A percentile compares a stretch with the other conserved stretches of the same genome.
Evolutionary conservation across 495 filamentous ascomycete species (phyloP).

Genomic region (Aspergillus coremiiformis): DNA sequence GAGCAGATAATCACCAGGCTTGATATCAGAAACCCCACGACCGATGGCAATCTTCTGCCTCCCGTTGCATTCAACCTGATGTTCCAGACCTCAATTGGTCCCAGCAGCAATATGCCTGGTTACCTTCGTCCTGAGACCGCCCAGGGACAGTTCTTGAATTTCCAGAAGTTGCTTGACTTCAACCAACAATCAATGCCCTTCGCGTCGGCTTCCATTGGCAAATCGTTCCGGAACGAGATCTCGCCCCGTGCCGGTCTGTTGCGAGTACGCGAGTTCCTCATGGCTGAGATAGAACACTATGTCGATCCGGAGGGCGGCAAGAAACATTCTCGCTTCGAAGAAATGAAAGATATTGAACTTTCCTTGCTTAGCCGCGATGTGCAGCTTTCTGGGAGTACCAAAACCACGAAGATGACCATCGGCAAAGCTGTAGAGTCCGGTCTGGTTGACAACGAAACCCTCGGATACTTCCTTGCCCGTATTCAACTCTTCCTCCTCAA

Average conservation of each 20-base stretch:
- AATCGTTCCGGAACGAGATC: slow-evolving; percentile 70
- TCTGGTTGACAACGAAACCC: slow-evolving; percentile 74
- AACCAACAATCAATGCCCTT: slow-evolving; percentile 66
- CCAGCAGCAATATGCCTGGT: slow-evolving; percentile 54
- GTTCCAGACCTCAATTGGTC: slow-evolving; percentile 66
- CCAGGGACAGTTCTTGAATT: slow-evolving; percentile 62
- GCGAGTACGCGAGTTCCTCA: slow-evolving; percentile 64
- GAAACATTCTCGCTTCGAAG: slow-evolving; percentile 57
- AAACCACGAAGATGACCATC: slow-evolving; percentile 52
- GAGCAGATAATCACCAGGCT: slow-evolving; percentile 56
- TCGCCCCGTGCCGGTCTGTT: slow-evolving; percentile 60
- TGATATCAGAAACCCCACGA: slow-evolving; percentile 57
- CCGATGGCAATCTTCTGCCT: slow-evolving; percentile 51
- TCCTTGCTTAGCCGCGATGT: slow-evolving; percentile 62
- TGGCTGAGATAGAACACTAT: slow-evolving; percentile 71
- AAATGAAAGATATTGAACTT: slow-evolving; percentile 56
- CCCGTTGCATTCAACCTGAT: slow-evolving; percentile 68
- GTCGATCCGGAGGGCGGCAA: slow-evolving; percentile 66
- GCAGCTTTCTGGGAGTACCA: slow-evolving; percentile 62
- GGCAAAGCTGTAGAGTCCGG: slow-evolving; percentile 62
- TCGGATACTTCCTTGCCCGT: slow-evolving; percentile 80
- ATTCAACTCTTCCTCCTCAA: slow-evolving; percentile 67
- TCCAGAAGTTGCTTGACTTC: slow-evolving; percentile 63
- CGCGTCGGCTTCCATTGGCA: slow-evolving; percentile 67
- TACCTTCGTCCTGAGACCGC: slow-evolving; percentile 63